Evolutionary conservation across 305 asterid species (phyloP), one percentile per base, ranked within the genome.

Genomic region (Plantago coronopus): DNA sequence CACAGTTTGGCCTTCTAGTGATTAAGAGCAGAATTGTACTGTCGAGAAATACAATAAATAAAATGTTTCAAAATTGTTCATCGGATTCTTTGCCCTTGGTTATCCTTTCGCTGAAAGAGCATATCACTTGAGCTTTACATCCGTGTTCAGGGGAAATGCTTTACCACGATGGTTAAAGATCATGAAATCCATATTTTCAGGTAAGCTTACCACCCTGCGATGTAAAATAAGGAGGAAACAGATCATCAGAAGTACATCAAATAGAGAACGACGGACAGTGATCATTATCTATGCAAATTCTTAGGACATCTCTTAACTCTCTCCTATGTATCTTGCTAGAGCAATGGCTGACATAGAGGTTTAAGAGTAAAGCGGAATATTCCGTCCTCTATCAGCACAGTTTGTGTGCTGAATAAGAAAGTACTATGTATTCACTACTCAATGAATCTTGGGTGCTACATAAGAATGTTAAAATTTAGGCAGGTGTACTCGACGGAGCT

Each of bases 121-220:
- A 29, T 61, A 14, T 84, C 76, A 76, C 76, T 82, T 82, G 57
- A 79, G 81, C 77, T 89, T 89, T 71, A 79, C 55, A 48, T 82
- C 81, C 58, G 73, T 29, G 59, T 69, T 88, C 72, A 69, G 9
- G 49, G 95, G 83, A 55, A 87, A 79, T 34, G 91, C 97, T 74
- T 73, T 82, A 48, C 96, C 99, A 13, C 99, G 99, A 72, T 93
- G 99, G 69, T 93, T 89, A 62, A 93, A 93, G 67, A 85, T 84
- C 89, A 89, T 87, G 72, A 87, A 94, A 78, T 90, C 97, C 75
- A 87, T 73, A 76, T 89, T 94, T 67, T 81, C 81, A 21, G 99
- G 95, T 68, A 89, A 72, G 61, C 87, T 70, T 25, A 94, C 96
- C 60, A 89, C 89, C 83, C 99, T 94, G 83, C 78, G 61, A 62